phyloP scores from a whole-genome alignment of 257 asterid genomes.

The Nicotiana otophora region DNA sequence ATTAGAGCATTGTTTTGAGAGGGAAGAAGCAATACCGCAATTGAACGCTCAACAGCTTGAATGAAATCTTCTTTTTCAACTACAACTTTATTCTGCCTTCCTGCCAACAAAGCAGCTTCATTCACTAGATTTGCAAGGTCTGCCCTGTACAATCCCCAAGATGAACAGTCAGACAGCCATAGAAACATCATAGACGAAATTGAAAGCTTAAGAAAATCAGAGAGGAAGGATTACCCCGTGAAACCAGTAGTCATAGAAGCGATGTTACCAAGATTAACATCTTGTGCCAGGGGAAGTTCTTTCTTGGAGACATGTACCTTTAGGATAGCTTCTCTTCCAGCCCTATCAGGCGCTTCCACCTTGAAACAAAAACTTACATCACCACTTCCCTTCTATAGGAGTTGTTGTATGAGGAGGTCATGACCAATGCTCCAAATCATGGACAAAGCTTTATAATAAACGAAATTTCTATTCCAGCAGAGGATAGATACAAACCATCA shows the following conservation, averaged over 20 bases:
- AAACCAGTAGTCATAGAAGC: conserved; percentile 98
- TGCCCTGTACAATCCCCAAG: conserved; percentile 61
- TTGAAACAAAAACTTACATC: conserved; percentile 19
- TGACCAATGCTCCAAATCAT: not conserved
- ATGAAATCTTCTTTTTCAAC: conserved; percentile 90
- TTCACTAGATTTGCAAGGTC: conserved; percentile 98
- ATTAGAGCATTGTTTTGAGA: conserved; percentile 6
- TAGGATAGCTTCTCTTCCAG: conserved; percentile 92
- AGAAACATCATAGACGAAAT: not conserved
- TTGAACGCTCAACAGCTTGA: conserved; percentile 95
- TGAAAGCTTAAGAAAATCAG: not conserved
- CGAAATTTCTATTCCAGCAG: not conserved
- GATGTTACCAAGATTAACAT: conserved; percentile 68
- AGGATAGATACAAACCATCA: conserved; percentile 46
- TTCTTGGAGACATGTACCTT: conserved; percentile 84
- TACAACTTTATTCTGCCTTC: conserved; percentile 62
- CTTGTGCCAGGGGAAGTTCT: conserved; percentile 88
- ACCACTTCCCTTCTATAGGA: conserved; percentile 7
- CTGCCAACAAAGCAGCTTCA: conserved; percentile 98
- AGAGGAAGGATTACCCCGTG: conserved; percentile 67
- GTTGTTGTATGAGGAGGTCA: conserved; percentile 1
- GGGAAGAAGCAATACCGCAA: conserved; percentile 53
- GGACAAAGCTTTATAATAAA: conserved; percentile 1
- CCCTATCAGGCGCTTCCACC: conserved; percentile 98
- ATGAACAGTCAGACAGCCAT: conserved; percentile 9